Percentiles rank a stretch among this genome's conserved stretches.
phyloP scores from a whole-genome alignment of 192 early-diverging fungal genomes.

The Backusella circina region DNA sequence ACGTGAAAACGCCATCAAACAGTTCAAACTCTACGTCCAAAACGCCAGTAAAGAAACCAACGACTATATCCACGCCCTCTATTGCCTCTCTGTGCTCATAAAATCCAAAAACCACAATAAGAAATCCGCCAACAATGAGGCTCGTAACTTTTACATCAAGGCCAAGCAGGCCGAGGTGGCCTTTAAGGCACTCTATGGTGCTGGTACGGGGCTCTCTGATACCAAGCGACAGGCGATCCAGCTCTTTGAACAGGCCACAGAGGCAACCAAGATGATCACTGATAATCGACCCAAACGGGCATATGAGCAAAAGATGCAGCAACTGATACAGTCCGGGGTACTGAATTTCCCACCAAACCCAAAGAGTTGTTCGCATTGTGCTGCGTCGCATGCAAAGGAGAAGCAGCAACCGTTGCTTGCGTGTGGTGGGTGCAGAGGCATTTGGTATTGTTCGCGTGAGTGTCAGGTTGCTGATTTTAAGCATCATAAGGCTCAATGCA shows the following conservation, averaged over 20 bases:
- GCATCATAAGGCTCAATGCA: conserved; percentile 6
- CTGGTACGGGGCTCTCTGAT: conserved; percentile 42
- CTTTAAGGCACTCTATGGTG: conserved; percentile 53
- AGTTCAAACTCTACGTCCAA: conserved; percentile 47
- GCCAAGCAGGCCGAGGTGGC: conserved; percentile 49
- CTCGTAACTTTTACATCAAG: conserved; percentile 43
- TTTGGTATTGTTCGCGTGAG: conserved; percentile 57
- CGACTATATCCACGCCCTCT: conserved; percentile 49
- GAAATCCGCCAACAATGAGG: conserved; percentile 33
- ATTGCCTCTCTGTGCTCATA: conserved; percentile 42
- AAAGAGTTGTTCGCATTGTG: conserved; percentile 46
- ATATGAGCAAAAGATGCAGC: conserved; percentile 29
- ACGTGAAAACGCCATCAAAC: conserved; percentile 39
- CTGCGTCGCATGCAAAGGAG: conserved; percentile 29
- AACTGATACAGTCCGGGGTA: conserved; percentile 34
- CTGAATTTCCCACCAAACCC: conserved; percentile 41
- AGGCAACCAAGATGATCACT: conserved; percentile 22
- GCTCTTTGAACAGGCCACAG: conserved; percentile 32
- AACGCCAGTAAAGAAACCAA: conserved; percentile 49
- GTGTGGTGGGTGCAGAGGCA: conserved; percentile 49
- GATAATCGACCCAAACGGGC: conserved; percentile 1
- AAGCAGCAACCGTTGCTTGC: conserved; percentile 42
- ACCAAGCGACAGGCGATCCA: conserved; percentile 44
- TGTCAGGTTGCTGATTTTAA: conserved; percentile 55
- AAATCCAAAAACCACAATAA: conserved; percentile 25